These are phyloP conservation scores for Microdochium nivale DNA, from an alignment of 2,329 filamentous ascomycete genomes.

Conservation along the genomic window DNA sequence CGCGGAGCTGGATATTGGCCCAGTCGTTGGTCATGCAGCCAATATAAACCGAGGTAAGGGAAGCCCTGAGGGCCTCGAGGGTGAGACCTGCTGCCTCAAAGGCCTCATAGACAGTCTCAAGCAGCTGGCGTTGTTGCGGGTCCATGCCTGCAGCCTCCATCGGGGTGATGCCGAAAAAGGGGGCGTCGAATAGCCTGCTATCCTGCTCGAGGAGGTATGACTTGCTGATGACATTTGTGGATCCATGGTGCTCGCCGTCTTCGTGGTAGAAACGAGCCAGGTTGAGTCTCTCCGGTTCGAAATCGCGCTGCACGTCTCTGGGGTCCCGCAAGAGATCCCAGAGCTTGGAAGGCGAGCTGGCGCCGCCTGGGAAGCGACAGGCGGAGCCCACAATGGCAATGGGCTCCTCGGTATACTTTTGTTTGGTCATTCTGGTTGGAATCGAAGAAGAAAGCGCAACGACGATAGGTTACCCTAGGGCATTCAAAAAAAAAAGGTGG, in stretches of 20 bases:
- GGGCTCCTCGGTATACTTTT: neutral
- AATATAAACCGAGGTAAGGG: conserved; percentile 8
- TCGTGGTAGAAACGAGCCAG: conserved; percentile 21
- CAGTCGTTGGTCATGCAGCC: conserved; percentile 11
- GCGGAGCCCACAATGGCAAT: conserved; percentile 1
- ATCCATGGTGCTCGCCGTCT: conserved; percentile 19
- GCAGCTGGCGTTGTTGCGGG: conserved; percentile 22
- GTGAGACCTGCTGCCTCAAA: conserved; percentile 21
- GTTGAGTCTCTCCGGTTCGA: conserved; percentile 23
- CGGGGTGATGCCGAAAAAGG: conserved; percentile 24
- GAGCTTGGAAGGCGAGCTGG: conserved; percentile 5
- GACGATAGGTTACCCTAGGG: too few relatives aligned
- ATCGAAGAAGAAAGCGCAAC: too few relatives aligned
- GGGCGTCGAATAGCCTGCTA: conserved; percentile 21
- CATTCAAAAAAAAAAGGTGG: too few relatives aligned
- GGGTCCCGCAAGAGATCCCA: conserved; percentile 7
- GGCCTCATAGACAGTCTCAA: conserved; percentile 26
- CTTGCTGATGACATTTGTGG: conserved; percentile 18
- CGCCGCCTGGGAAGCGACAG: conserved; percentile 1
- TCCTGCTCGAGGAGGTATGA: conserved; percentile 22
- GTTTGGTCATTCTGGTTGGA: too few relatives aligned
- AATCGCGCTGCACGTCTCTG: conserved; percentile 5
- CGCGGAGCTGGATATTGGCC: conserved; percentile 2
- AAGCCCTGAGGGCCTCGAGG: conserved; percentile 3
- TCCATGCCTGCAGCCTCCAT: conserved; percentile 23